Conservation (phyloP, 495 filamentous ascomycete species). For the Aspergillus conjunctus region DNA sequence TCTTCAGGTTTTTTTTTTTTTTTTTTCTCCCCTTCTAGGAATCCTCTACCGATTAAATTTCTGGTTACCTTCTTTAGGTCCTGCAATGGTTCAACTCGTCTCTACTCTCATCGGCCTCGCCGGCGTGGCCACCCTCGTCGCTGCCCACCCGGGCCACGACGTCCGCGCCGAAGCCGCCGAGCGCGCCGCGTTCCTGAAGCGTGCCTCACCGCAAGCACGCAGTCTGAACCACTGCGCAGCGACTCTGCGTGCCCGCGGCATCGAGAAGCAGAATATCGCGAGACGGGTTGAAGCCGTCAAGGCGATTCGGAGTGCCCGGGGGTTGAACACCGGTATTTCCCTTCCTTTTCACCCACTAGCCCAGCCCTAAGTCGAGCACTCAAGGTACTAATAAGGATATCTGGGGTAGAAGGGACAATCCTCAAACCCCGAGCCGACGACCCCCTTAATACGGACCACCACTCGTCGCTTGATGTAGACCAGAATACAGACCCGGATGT, state of each 20-base stretch:
- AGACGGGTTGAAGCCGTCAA: slow-evolving; percentile 43
- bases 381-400: no score
- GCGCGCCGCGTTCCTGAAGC: slow-evolving; percentile 45
- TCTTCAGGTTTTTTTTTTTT: background rate
- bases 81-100: background rate
- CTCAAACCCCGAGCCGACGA: background rate
- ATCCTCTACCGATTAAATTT: no score
- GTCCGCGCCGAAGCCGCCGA: slow-evolving; percentile 47
- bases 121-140: slow-evolving; percentile 22
- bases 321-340: slow-evolving; percentile 24
- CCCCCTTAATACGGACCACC: background rate
- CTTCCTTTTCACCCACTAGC: background rate
- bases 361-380: no score
- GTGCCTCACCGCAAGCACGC: slow-evolving; percentile 34
- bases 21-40: background rate
- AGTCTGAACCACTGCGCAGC: slow-evolving; percentile 51
- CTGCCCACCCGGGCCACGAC: slow-evolving; percentile 54
- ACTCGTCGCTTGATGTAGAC: slow-evolving; percentile 41
- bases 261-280: slow-evolving; percentile 45
- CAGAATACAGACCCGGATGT: slow-evolving; percentile 48
- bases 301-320: slow-evolving; percentile 31
- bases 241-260: slow-evolving; percentile 52
- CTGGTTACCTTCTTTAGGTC: background rate
- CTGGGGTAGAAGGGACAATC: slow-evolving; percentile 7
- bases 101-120: slow-evolving; percentile 24